Evolutionary conservation across 169 alveolate species (phyloP), one percentile per base, ranked within the genome.

Genomic region (Toxoplasma gondii): DNA sequence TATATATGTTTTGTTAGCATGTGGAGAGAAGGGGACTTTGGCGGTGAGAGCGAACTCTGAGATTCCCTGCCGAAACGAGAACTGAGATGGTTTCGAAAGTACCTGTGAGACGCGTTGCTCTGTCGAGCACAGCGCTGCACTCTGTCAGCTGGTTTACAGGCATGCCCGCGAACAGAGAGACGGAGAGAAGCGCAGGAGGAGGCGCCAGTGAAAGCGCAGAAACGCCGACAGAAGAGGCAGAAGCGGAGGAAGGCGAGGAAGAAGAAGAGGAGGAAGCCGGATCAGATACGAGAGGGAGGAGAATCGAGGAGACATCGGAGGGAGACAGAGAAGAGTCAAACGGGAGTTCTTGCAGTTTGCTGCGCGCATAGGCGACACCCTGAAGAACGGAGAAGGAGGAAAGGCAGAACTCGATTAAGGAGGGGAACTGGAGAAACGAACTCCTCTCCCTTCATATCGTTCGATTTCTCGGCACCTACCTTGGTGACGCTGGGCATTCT

Each of bases 81-180:
- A n/a, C n/a, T n/a, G n/a, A n/a, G n/a, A n/a, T n/a, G n/a, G n/a
- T n/a, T n/a, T n/a, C 58, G 12, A 49, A 49, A 16, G 74, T 31
- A 38, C 90, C 90, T 82, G 53, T 29, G 90, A 82, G 90, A n/a
- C 90, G 53, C 17, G 90, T 82, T 10, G 67, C 90, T 5, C 90
- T 5, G 67, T 82, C 90, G 12, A 82, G 64, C 0, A 38, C 90
- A 1, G 90, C 90, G 90, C 90, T 82, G 67, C 69, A 82, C 24
- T 82, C 90, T 39, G 90, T 41, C 44, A 82, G 90, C 38, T 43
- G 53, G 38, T 9, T 9, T 2, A 31, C 69, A 36, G 90, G 90
- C 38, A 82, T 36, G 69, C 90, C 90, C 39, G 90, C 64, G 41
- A 82, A 82, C 54, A 82, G 88, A n/a, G 19, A 5, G 29, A n/a